Base-by-base conservation (phyloP, 768 basidiomycete species). In the Pleurotus djamor region DNA sequence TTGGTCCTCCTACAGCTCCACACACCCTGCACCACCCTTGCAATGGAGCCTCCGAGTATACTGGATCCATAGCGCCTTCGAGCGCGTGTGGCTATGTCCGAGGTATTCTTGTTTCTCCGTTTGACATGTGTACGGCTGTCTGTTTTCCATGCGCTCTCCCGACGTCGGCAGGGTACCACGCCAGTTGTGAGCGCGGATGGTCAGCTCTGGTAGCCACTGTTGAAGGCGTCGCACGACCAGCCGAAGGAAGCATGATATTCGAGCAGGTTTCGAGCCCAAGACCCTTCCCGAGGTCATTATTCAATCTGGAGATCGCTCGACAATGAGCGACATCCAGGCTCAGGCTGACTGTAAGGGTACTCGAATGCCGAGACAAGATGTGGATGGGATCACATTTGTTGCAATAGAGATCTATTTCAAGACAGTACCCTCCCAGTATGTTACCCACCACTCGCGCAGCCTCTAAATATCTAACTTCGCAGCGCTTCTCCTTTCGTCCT, bases 311-410 rank as follows among this genome's bases (percentile, higher is more conserved):
- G 38, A 9, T 41, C n/a, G 38, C 2, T 1, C n/a, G 38, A 10
- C 9, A 7, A n/a, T 47, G 45, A 47, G n/a, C 45, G 2, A 17
- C 12, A n/a, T n/a, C 38, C 10, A 10, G n/a, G n/a, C 10, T 41
- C n/a, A n/a, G 38, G 38, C 38, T 48, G 49, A 50, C 49, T 33
- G 49, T 17, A 35, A 50, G 49, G 49, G 49, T 50, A 50, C 49
- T 32, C 49, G 34, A 33, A 50, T 50, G 34, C 34, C 7, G 21
- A 21, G 49, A 17, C 49, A 50, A 50, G 28, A 1, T 28, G 21
- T 12, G 49, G 49, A 32, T 12, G 13, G 17, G 5, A 50, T 50
- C 49, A 50, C 49, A 50, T 50, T 50, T 50, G 49, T 50, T 35
- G 49, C 49, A 16, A 28, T 28, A 2, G 49, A 32, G 49, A 50